These are phyloP conservation scores for Zychaea mexicana DNA, from an alignment of 371 early-diverging fungal genomes.

Conservation along the genomic window DNA sequence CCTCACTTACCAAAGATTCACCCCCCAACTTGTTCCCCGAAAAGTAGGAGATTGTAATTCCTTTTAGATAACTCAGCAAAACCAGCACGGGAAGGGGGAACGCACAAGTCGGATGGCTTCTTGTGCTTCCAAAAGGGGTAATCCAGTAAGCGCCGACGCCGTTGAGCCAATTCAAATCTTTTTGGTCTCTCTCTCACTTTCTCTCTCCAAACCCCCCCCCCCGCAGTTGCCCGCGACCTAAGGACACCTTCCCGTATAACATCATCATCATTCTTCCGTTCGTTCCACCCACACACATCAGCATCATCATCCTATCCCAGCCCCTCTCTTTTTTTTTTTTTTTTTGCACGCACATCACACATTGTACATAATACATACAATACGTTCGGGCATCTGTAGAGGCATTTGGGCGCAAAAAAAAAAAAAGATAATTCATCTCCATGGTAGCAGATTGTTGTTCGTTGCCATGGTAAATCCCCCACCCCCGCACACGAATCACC, in stretches of 20 bases:
- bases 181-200: not conserved
- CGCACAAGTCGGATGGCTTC: constrained; percentile 16
- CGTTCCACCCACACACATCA: too few relatives aligned
- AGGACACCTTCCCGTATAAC: constrained; percentile 5
- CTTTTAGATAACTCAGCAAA: constrained; percentile 15
- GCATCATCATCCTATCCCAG: too few relatives aligned
- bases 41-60: constrained; percentile 14
- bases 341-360: not conserved
- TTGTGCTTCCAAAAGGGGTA: constrained; percentile 15
- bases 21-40: not conserved
- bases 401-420: too few relatives aligned
- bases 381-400: too few relatives aligned
- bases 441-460: too few relatives aligned
- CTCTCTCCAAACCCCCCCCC: not conserved
- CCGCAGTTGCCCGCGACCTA: constrained; percentile 11
- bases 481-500: not conserved
- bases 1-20: not conserved
- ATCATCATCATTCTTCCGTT: constrained; percentile 4
- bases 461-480: too few relatives aligned
- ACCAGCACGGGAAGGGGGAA: constrained; percentile 9
- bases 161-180: constrained; percentile 2
- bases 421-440: too few relatives aligned
- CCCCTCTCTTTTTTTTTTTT: not conserved
- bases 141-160: constrained; percentile 7
- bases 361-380: too few relatives aligned